Percentiles rank a stretch among this genome's conserved stretches.
These are phyloP conservation scores for Russula earlei DNA, from an alignment of 768 basidiomycete species.

Conservation along the genomic window DNA sequence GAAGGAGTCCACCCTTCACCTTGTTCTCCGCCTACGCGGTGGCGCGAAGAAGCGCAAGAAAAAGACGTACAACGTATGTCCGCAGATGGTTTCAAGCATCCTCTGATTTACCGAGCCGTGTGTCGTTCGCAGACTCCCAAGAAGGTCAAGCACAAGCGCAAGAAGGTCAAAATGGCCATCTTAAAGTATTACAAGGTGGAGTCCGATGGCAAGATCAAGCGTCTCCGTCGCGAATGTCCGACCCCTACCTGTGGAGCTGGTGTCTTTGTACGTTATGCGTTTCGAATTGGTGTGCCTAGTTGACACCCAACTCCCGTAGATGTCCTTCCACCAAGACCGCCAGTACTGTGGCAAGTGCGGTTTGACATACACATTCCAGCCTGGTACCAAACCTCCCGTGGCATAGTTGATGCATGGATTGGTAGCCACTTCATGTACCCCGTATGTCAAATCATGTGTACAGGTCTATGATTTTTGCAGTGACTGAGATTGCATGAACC, in stretches of 20 bases:
- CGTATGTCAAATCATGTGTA: neutral
- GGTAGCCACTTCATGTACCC: neutral
- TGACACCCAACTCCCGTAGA: constrained; percentile 35
- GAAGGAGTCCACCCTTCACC: constrained; percentile 97
- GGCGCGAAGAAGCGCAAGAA: constrained; percentile 99
- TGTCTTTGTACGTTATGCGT: constrained; percentile 54
- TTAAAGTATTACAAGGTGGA: constrained; percentile 95
- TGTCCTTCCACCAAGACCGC: constrained; percentile 97
- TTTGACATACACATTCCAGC: constrained; percentile 76
- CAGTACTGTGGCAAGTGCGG: constrained; percentile 98
- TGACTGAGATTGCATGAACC: neutral
- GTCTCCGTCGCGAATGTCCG: constrained; percentile 92
- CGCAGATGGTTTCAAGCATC: neutral
- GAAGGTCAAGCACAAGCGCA: constrained; percentile 17
- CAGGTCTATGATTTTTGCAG: neutral
- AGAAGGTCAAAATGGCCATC: constrained; percentile 99
- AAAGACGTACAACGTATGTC: constrained; percentile 92
- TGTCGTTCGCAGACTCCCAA: constrained; percentile 13
- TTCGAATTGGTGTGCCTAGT: neutral
- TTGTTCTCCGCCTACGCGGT: constrained; percentile 96
- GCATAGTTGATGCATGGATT: constrained; percentile 33
- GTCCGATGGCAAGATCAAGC: constrained; percentile 99
- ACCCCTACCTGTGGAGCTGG: constrained; percentile 76
- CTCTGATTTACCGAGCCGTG: constrained; percentile 7
- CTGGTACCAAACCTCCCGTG: constrained; percentile 69